Evolutionary conservation across 1,284 basidiomycete species (phyloP).

Genomic region (Ganoderma leucocontextum): DNA sequence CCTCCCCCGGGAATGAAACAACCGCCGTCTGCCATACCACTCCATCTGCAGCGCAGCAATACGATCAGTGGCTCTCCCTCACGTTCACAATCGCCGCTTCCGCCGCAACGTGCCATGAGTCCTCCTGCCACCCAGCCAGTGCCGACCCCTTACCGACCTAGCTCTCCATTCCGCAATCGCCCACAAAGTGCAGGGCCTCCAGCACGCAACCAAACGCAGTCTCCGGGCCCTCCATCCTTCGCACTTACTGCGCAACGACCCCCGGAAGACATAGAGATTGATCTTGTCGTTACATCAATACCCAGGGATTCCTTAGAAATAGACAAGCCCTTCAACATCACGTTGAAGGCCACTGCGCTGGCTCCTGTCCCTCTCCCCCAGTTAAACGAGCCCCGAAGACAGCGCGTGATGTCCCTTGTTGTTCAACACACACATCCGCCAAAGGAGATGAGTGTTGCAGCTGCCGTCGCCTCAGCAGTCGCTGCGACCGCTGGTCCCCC

Average conservation of each 20-base stretch:
- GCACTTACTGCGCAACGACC: constrained; percentile 21
- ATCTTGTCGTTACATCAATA: constrained; percentile 63
- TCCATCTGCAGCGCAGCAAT: constrained; percentile 68
- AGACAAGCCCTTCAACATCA: constrained; percentile 65
- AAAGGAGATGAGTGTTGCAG: constrained; percentile 34
- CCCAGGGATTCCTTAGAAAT: constrained; percentile 54
- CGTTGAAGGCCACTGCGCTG: constrained; percentile 59
- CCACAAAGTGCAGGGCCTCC: constrained; percentile 47
- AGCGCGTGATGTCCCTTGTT: constrained; percentile 58
- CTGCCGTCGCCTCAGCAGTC: constrained; percentile 30
- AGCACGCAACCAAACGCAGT: constrained; percentile 52
- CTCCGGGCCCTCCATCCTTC: constrained; percentile 49
- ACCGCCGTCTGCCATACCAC: constrained; percentile 72
- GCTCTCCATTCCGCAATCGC: constrained; percentile 63
- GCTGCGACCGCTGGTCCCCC: constrained; percentile 25
- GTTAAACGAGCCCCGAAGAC: constrained; percentile 42
- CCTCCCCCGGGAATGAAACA: constrained; percentile 49
- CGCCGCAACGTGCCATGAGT: constrained; percentile 52
- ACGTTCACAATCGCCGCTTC: constrained; percentile 59
- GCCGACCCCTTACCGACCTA: constrained; percentile 54
- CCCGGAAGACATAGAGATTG: constrained; percentile 59
- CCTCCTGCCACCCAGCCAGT: constrained; percentile 46
- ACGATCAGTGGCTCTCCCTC: constrained; percentile 50
- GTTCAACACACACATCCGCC: constrained; percentile 69
- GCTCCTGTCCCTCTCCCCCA: constrained; percentile 45